Evolutionary conservation across 805 yeast genomes (phyloP).

Genomic region (Schizosaccharomyces pombe): ASM294v3 CU329670.1:2705001-2705500

Average conservation of each 20-base stretch:
- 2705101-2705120: constrained; percentile 80
- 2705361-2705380: not conserved
- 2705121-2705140: constrained; percentile 59
- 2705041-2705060: not conserved
- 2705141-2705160: constrained; percentile 82
- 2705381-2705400: not conserved
- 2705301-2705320: constrained; percentile 65
- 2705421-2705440: constrained; percentile 61
- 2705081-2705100: constrained; percentile 70
- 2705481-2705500: constrained; percentile 86
- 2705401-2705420: constrained; percentile 43
- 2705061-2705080: constrained; percentile 29
- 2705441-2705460: constrained; percentile 67
- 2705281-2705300: constrained; percentile 65
- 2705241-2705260: constrained; percentile 70
- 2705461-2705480: constrained; percentile 83
- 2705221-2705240: constrained; percentile 56
- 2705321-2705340: constrained; percentile 75
- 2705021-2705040: constrained; percentile 28
- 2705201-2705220: constrained; percentile 56
- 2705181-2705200: constrained; percentile 46
- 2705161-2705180: constrained; percentile 81
- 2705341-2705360: constrained; percentile 87
- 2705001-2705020: constrained; percentile 61
- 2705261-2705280: constrained; percentile 58